Evolutionary conservation across 1,284 basidiomycete genomes (phyloP).

Genomic region (Meripilus lineatus): DNA sequence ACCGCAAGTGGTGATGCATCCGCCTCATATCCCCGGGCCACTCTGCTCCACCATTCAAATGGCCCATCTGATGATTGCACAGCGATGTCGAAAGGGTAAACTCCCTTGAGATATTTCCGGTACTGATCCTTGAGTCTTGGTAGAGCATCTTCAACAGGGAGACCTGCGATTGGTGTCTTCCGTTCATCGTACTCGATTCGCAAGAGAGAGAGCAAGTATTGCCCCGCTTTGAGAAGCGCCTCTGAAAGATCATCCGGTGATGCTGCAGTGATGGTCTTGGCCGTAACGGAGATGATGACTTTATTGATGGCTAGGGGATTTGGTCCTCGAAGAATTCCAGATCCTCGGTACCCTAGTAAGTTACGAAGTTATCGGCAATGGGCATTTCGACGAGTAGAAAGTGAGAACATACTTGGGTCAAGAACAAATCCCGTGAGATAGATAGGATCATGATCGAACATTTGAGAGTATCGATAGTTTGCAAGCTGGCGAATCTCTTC

Average conservation of each 20-base stretch:
- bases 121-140: slow-evolving; percentile 5
- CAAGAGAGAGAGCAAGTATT: slow-evolving; percentile 1
- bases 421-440: slow-evolving; percentile 8
- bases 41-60: slow-evolving; percentile 5
- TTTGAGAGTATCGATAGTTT: slow-evolving; percentile 3
- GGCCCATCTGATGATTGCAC: background rate
- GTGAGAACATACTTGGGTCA: slow-evolving; percentile 3
- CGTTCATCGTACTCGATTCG: slow-evolving; percentile 5
- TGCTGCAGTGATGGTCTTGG: background rate
- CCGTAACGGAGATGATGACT: background rate
- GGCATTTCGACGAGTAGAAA: background rate
- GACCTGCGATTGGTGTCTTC: background rate
- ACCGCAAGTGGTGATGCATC: slow-evolving; percentile 5
- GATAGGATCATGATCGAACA: background rate
- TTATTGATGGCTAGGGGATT: slow-evolving; percentile 2
- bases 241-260: background rate
- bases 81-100: slow-evolving; percentile 1
- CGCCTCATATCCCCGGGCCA: background rate
- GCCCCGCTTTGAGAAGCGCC: background rate
- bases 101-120: background rate
- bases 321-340: background rate
- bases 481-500: slow-evolving; percentile 4
- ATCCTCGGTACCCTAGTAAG: slow-evolving; percentile 2
- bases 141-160: slow-evolving; percentile 1
- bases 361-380: background rate